These are phyloP conservation scores for Ottelia alismoides DNA, from an alignment of 106 monocot species.

Conservation along the genomic window DNA sequence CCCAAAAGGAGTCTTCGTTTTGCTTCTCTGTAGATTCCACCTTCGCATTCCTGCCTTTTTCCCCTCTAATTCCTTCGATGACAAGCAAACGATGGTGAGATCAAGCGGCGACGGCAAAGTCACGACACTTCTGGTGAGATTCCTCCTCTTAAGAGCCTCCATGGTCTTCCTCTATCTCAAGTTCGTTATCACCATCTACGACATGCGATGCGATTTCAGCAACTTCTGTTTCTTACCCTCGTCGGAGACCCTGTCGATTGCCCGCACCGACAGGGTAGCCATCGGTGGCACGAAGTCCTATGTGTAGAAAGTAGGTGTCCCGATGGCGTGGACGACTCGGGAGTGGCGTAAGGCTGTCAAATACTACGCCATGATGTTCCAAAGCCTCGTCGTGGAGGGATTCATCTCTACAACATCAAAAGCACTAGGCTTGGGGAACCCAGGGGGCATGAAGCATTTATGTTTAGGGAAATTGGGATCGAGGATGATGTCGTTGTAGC, in stretches of 20 bases:
- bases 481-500: conserved; percentile 32
- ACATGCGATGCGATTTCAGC: conserved; percentile 30
- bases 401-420: conserved; percentile 35
- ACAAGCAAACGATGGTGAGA: conserved; percentile 41
- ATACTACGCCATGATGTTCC: conserved; percentile 46
- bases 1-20: background rate
- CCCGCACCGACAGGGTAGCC: conserved; percentile 8
- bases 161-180: conserved; percentile 40
- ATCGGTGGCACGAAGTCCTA: conserved; percentile 1
- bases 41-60: too few relatives aligned
- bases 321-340: conserved; percentile 40
- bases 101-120: background rate
- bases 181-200: conserved; percentile 42
- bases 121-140: conserved; percentile 21
- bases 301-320: conserved; percentile 4
- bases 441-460: conserved; percentile 44
- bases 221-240: conserved; percentile 64
- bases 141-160: conserved; percentile 37
- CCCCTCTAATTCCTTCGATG: background rate
- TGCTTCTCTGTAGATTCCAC: too few relatives aligned
- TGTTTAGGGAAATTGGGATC: conserved; percentile 60
- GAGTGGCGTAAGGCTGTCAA: conserved; percentile 52
- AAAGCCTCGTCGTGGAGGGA: conserved; percentile 34
- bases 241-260: background rate
- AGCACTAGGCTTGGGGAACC: conserved; percentile 30